Evolutionary conservation across 2,329 filamentous ascomycete genomes (phyloP).

Genomic region (Parascedosporium putredinis): DNA sequence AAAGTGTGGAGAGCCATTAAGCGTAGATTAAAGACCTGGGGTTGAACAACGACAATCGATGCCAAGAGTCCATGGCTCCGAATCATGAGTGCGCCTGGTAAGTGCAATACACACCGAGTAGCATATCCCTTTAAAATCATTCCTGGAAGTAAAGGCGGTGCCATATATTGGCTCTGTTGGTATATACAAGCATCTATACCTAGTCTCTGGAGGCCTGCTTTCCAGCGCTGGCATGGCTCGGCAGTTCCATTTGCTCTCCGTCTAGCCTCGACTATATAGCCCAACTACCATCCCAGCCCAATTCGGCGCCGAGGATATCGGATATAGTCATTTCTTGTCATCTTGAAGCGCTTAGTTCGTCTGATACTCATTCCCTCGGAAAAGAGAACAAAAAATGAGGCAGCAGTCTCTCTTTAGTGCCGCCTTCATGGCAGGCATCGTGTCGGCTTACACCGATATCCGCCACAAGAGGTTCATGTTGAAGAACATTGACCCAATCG

Average conservation of each 20-base stretch:
- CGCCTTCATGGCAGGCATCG: not conserved
- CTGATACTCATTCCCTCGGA: too few relatives aligned
- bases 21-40: not conserved
- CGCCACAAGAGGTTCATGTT: constrained; percentile 19
- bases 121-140: not conserved
- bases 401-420: not conserved
- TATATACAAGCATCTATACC: too few relatives aligned
- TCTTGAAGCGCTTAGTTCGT: too few relatives aligned
- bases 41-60: not conserved
- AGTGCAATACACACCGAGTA: not conserved
- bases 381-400: not conserved
- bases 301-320: not conserved
- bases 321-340: too few relatives aligned
- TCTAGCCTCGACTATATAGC: too few relatives aligned
- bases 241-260: not conserved
- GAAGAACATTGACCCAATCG: constrained; percentile 24
- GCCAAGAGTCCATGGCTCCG: not conserved
- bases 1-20: not conserved
- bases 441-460: constrained; percentile 16
- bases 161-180: too few relatives aligned
- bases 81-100: not conserved
- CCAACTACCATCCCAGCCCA: too few relatives aligned
- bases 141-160: not conserved
- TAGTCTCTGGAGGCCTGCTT: not conserved
- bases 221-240: not conserved